phyloP scores from a whole-genome alignment of 768 basidiomycete species.

The Mycena metata region DNA sequence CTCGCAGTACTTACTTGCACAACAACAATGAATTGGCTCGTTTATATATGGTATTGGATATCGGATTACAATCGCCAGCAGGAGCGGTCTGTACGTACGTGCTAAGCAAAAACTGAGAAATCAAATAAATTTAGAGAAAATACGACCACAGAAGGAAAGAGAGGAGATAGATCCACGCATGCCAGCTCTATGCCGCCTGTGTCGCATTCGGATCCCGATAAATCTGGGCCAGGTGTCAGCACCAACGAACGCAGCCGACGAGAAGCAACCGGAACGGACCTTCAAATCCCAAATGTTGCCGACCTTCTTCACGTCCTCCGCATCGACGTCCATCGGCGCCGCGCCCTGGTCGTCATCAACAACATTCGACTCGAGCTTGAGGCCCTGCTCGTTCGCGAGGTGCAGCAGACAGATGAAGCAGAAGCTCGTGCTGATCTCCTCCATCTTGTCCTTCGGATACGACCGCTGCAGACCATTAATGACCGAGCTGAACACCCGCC shows the following conservation, averaged over 20 bases:
- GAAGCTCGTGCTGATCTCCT: conserved; percentile 98
- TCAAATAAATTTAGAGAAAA: conserved; percentile 29
- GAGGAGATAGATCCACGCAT: background rate
- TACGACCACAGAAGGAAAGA: conserved; percentile 2
- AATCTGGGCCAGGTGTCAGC: conserved; percentile 49
- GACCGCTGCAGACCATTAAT: conserved; percentile 84
- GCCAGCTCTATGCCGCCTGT: conserved; percentile 34
- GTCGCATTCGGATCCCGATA: conserved; percentile 59
- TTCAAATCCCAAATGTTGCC: conserved; percentile 84
- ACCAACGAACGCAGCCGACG: background rate
- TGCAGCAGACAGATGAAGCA: conserved; percentile 99
- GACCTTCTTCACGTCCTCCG: conserved; percentile 62
- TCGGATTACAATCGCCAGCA: conserved; percentile 29
- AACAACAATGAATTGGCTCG: no score
- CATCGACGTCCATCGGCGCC: conserved; percentile 52
- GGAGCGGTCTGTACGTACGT: background rate
- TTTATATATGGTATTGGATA: conserved; percentile 7
- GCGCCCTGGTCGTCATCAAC: conserved; percentile 50
- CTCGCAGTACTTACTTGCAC: no score
- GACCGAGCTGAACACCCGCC: conserved; percentile 82
- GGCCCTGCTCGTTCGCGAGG: conserved; percentile 95
- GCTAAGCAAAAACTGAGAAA: conserved; percentile 22
- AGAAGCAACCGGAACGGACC: conserved; percentile 53
- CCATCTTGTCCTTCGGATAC: conserved; percentile 95
- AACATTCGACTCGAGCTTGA: conserved; percentile 76